These are phyloP conservation scores for Limonium bicolor DNA, from an alignment of 148 eudicot species.

Conservation along the genomic window DNA sequence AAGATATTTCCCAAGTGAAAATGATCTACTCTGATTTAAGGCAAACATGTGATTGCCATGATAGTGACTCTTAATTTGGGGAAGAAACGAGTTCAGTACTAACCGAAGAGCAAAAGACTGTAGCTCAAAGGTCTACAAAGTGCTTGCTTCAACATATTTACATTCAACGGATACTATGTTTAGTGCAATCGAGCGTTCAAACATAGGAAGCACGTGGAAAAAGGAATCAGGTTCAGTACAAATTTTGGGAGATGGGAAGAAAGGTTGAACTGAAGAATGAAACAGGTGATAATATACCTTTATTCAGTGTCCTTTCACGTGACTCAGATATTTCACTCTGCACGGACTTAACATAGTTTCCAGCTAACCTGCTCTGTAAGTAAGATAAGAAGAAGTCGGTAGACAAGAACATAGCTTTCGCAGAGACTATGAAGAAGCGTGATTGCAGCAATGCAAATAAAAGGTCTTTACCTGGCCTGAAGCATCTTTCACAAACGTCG, in stretches of 20 bases:
- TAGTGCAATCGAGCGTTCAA: too few relatives aligned
- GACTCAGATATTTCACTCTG: constrained; percentile 36
- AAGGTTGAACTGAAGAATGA: not conserved
- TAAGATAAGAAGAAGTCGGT: not conserved
- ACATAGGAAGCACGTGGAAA: not conserved
- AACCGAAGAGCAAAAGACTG: too few relatives aligned
- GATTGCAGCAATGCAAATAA: too few relatives aligned
- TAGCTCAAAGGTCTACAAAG: too few relatives aligned
- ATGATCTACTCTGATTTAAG: too few relatives aligned
- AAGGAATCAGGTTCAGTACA: too few relatives aligned
- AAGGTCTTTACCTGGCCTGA: constrained; percentile 36
- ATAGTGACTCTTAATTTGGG: too few relatives aligned
- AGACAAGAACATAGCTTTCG: not conserved
- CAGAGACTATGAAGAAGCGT: too few relatives aligned
- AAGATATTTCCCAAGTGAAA: too few relatives aligned
- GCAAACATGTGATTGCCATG: too few relatives aligned
- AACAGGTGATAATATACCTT: constrained; percentile 23
- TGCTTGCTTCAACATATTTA: too few relatives aligned
- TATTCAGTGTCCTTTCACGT: constrained; percentile 42
- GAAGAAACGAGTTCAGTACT: too few relatives aligned
- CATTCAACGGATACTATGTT: constrained; percentile 1
- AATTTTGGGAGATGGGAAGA: not conserved
- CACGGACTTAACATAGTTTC: constrained; percentile 28
- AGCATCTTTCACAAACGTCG: constrained; percentile 34
- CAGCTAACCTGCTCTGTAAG: constrained; percentile 35